Evolutionary conservation across 2,329 filamentous ascomycete species (phyloP), one percentile per base, ranked within the genome.

Genomic region (Cercospora janseana): DNA sequence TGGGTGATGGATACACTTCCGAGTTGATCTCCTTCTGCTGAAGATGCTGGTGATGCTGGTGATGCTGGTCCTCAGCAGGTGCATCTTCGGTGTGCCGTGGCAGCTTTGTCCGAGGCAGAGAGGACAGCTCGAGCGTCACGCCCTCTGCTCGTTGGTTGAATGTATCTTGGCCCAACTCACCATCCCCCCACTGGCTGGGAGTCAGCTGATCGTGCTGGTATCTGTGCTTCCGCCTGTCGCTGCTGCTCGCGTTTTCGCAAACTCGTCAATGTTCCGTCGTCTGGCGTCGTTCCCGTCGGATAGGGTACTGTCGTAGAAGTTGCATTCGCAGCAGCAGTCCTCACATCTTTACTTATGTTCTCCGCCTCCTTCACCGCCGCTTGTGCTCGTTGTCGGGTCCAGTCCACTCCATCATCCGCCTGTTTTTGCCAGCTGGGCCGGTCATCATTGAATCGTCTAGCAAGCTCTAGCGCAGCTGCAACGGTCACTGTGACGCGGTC

Each of bases 401-500:
- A 44, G n/a, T 53, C 51, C 31, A 44, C 52, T 32, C 48, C 51
- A 44, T 47, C 50, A 35, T 60, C 49, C 7, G 44, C 34, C 44
- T 40, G 44, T n/a, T 38, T 47, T 50, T 59, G 54, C 61, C 62
- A 63, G 42, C 51, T 26, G 15, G 72, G 72, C 7, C 63, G 63
- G 21, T 68, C 63, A 59, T 82, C 81, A 58, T 79, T 77, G 62
- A 85, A 75, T 43, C 80, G 74, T 55, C 76, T 75, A 10, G 77
- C 78, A 44, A 86, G 72, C 44, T 78, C 77, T 27, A 79, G 75
- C 15, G 81, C 82, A 32, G 83, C 82, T 59, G 79, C 75, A 28
- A 77, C 75, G 13, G 81, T 84, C 43, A 83, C 70, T 1, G 81
- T 81, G 42, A 85, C 68, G 48, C 79, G 75, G 55, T 84, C 80